A percentile compares a stretch with the other conserved stretches of the same genome.
Evolutionary conservation across 164 flowering plant species (phyloP).

Genomic region (Dillenia turbinata): DNA sequence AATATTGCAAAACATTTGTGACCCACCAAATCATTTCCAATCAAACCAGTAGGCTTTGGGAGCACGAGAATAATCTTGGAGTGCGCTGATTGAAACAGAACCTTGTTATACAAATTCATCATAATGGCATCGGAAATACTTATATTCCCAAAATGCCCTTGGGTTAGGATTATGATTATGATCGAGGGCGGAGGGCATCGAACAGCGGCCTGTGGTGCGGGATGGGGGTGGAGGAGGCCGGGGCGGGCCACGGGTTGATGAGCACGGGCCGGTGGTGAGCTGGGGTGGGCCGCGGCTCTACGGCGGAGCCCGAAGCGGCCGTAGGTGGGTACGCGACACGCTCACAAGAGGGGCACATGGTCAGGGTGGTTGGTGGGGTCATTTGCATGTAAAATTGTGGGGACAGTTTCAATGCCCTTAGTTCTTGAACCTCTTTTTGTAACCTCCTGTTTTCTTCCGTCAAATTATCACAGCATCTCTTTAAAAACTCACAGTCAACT

Average conservation of each 20-base stretch:
- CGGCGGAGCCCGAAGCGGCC: slow-evolving; percentile 8
- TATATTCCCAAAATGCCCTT: slow-evolving; percentile 15
- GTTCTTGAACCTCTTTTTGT: slow-evolving; percentile 76
- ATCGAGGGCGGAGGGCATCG: slow-evolving; percentile 25
- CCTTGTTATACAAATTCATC: too few species aligned
- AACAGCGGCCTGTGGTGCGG: slow-evolving; percentile 21
- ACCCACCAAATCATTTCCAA: too few species aligned
- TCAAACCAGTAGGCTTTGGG: too few species aligned
- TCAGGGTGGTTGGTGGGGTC: slow-evolving; percentile 80
- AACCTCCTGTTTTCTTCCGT: slow-evolving; percentile 75
- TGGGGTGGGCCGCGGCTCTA: background rate
- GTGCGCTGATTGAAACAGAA: too few species aligned
- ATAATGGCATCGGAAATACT: background rate
- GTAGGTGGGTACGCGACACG: slow-evolving; percentile 47
- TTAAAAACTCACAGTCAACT: slow-evolving; percentile 76
- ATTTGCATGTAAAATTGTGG: slow-evolving; percentile 81
- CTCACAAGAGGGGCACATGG: slow-evolving; percentile 91
- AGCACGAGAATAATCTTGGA: too few species aligned
- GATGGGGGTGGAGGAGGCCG: slow-evolving; percentile 21
- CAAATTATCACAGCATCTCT: slow-evolving; percentile 75
- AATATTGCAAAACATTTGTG: too few species aligned
- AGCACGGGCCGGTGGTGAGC: slow-evolving; percentile 8
- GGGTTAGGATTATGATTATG: background rate
- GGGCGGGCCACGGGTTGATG: slow-evolving; percentile 32
- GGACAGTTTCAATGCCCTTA: slow-evolving; percentile 70